A percentile compares a stretch with the other conserved stretches of the same genome.
phyloP scores from a whole-genome alignment of 1,284 basidiomycete species.

The Inonotus hispidus region DNA sequence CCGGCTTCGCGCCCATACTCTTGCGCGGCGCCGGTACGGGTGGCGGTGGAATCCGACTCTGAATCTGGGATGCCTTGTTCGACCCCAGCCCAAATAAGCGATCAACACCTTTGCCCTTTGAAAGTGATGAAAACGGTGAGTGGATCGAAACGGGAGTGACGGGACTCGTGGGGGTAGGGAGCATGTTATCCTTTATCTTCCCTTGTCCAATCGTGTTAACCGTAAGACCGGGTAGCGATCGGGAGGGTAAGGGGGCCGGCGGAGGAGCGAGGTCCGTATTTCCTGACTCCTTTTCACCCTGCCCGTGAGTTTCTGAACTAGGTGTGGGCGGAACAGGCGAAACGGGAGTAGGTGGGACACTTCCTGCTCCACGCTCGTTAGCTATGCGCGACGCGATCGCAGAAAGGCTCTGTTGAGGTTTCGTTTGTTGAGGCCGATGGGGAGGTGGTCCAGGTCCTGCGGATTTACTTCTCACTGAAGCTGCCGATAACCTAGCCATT shows the following conservation, averaged over 20 bases:
- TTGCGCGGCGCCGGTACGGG: slow-evolving; percentile 17
- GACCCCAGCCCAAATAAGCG: neutral
- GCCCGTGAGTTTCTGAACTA: neutral
- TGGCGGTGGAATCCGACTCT: slow-evolving; percentile 13
- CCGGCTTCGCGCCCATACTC: slow-evolving; percentile 17
- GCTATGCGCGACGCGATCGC: slow-evolving; percentile 35
- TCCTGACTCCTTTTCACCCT: neutral
- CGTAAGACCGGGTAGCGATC: neutral
- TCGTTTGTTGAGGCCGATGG: slow-evolving; percentile 24
- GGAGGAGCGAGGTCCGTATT: slow-evolving; percentile 9
- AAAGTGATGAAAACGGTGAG: slow-evolving; percentile 4
- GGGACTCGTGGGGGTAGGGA: slow-evolving; percentile 7
- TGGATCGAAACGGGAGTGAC: neutral
- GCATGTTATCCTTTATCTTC: neutral
- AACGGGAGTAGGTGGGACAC: slow-evolving; percentile 8
- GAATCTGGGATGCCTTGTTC: neutral
- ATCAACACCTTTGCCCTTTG: slow-evolving; percentile 9
- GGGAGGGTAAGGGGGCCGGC: slow-evolving; percentile 6
- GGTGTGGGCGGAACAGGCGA: slow-evolving; percentile 4
- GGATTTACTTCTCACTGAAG: slow-evolving; percentile 42
- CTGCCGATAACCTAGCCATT: slow-evolving; percentile 26
- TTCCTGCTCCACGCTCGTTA: neutral
- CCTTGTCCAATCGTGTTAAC: neutral
- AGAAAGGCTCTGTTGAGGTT: slow-evolving; percentile 33
- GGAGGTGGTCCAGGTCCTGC: slow-evolving; percentile 28